Evolutionary conservation across 305 asterid genomes (phyloP), one percentile per base, ranked within the genome.

Genomic region (Caryopteris hybrid): DNA sequence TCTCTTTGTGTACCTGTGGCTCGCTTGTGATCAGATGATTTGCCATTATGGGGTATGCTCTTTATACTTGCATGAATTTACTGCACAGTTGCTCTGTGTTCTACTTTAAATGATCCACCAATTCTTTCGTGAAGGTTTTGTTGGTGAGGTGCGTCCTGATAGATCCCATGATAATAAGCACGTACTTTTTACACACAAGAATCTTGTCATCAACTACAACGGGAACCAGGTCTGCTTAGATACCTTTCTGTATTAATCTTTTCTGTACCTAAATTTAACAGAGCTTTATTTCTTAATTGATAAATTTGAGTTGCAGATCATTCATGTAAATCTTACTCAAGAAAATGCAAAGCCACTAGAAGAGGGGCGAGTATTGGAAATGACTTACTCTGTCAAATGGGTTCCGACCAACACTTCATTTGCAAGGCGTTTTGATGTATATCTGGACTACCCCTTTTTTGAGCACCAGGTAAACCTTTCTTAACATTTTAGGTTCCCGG

Each of bases 21-120:
- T 63, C 59, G 9, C 67, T 41, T 74, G 78, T 60, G 64, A 63
- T 79, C 88, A 86, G 95, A 88, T 74, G 92, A 83, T 82, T 72
- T 88, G 80, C 95, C 95, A 20, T 66, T 86, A 8, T 86, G 92
- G 95, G 95, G 95, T 88, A 88, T 74, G 86, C 47, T 27, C 65
- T 48, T 47, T 61, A 11, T 54, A 31, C 31, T 33, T 66, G 54
- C 25, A 34, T 43, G 39, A 66, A n/a, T 74, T 57, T 59, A 58
- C 53, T 55, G 29, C 23, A n/a, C 18, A 42, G 41, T 22, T 71
- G 27, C 25, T 22, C 48, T 46, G 10, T 13, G 18, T 52, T 70
- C 47, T 51, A 59, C 18, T 61, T 52, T 67, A 61, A 71, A 60
- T 69, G 47, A 71, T 43, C 51, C 55, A 25, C 50, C 57, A 47